These are phyloP conservation scores for Pisolithus thermaeus DNA, from an alignment of 1,284 basidiomycete genomes.

Conservation along the genomic window DNA sequence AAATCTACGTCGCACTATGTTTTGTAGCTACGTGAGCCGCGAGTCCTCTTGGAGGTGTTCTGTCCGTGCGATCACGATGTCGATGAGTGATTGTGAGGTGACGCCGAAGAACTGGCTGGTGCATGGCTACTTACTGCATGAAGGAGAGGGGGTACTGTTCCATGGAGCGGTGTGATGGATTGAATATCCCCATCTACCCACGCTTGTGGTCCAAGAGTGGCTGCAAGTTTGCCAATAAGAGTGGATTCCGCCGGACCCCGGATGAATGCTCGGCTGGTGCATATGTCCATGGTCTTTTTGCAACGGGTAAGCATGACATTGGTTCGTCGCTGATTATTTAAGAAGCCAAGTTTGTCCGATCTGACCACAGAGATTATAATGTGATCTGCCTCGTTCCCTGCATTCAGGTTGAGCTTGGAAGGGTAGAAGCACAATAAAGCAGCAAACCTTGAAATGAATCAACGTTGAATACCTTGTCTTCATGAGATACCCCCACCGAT, in stretches of 20 bases:
- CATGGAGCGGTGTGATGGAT: too few relatives aligned
- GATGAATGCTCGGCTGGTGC: conserved; percentile 44
- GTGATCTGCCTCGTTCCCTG: conserved; percentile 38
- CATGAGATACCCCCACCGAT: conserved; percentile 37
- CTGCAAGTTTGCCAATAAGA: conserved; percentile 45
- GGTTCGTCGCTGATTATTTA: conserved; percentile 42
- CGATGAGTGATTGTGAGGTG: too few relatives aligned
- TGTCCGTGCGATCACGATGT: too few relatives aligned
- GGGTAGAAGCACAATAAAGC: too few relatives aligned
- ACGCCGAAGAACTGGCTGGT: too few relatives aligned
- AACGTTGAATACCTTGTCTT: conserved; percentile 56
- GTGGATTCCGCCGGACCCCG: conserved; percentile 30
- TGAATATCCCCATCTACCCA: conserved; percentile 31
- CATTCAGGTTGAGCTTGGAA: too few relatives aligned
- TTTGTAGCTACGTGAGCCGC: too few relatives aligned
- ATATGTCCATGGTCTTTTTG: conserved; percentile 50
- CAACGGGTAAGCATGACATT: conserved; percentile 70
- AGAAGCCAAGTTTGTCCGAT: conserved; percentile 41
- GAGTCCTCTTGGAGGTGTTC: too few relatives aligned
- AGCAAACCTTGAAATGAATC: conserved; percentile 56
- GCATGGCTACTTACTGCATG: too few relatives aligned
- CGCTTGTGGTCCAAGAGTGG: conserved; percentile 24
- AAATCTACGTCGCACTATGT: too few relatives aligned
- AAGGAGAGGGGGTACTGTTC: too few relatives aligned
- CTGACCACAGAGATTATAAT: conserved; percentile 59